Evolutionary conservation across 768 basidiomycete genomes (phyloP).

Genomic region (Phlegmacium glaucopus): DNA sequence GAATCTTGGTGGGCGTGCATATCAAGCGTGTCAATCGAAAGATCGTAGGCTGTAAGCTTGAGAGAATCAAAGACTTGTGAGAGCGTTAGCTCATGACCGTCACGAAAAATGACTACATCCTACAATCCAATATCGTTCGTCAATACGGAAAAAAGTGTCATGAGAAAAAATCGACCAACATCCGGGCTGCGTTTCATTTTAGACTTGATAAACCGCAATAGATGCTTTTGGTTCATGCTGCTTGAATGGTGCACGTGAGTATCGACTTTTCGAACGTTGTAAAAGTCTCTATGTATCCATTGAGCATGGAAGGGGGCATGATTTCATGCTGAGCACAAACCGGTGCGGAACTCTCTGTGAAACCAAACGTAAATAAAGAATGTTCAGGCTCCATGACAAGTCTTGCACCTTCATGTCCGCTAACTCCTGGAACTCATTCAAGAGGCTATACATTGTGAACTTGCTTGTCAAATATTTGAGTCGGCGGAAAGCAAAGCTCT

Average conservation of each 20-base stretch:
- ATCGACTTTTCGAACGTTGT: slow-evolving; percentile 97
- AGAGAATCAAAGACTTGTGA: slow-evolving; percentile 96
- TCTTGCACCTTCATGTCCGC: slow-evolving; percentile 94
- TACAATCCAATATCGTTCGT: slow-evolving; percentile 24
- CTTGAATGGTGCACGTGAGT: slow-evolving; percentile 99
- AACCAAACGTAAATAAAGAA: not conserved
- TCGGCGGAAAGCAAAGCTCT: slow-evolving; percentile 90
- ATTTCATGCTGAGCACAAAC: slow-evolving; percentile 33
- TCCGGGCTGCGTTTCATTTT: slow-evolving; percentile 90
- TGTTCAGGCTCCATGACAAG: not conserved
- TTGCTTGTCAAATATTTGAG: slow-evolving; percentile 91
- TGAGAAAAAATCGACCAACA: slow-evolving; percentile 35
- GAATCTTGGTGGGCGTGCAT: slow-evolving; percentile 99
- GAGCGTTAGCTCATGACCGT: slow-evolving; percentile 83
- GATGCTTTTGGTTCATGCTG: slow-evolving; percentile 99
- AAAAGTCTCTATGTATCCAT: slow-evolving; percentile 76
- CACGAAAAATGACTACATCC: slow-evolving; percentile 96
- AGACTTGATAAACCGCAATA: slow-evolving; percentile 97
- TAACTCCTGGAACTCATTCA: slow-evolving; percentile 93
- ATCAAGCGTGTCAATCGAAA: slow-evolving; percentile 97
- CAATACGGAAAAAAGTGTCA: not conserved
- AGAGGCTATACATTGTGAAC: slow-evolving; percentile 87
- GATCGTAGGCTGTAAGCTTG: slow-evolving; percentile 92
- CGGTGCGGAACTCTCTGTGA: slow-evolving; percentile 76
- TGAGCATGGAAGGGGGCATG: slow-evolving; percentile 2